Evolutionary conservation across 805 yeast species (phyloP), one percentile per base, ranked within the genome.

Genomic region (Blastobotrys parvus): DNA sequence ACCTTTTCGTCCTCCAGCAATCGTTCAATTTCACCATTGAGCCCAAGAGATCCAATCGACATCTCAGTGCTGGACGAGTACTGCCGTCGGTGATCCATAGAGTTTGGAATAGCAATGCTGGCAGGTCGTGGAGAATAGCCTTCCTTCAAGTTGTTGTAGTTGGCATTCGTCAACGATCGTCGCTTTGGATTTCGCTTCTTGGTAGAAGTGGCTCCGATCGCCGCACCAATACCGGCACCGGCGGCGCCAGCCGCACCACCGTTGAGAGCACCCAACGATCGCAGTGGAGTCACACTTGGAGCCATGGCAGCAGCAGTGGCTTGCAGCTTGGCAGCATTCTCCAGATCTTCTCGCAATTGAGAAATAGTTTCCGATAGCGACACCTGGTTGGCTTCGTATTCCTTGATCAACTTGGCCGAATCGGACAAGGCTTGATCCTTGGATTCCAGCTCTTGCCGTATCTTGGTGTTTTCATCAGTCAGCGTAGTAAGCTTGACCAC

Each of bases 271-370:
- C 67, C 59, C 22, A 54, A 35, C 20, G 39, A 42, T 22, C 53
- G 45, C 22, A 54, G 42, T n/a, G 56, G 59, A 2, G 54, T 41
- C n/a, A 54, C 47, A 42, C 57, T 58, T 25, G 59, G 61, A 7
- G 67, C 65, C 46, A 64, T 59, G 27, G 62, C 64, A 4, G 57
- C 49, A 23, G 59, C 61, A 15, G 48, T 50, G 3, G 59, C 48
- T 35, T 52, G 53, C 51, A 30, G 48, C 54, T 19, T 44, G 51
- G 32, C 50, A 53, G 42, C 51, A 48, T 75, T 80, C 25, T 72
- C 76, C 45, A 86, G 69, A 19, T 71, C 65, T 7, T 54, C 54
- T 48, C 73, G 75, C 42, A 79, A 59, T 39, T 54, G 53, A 8
- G 43, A 40, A 35, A 55, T 52, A 3, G 56, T 54, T 38, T 54